Percentiles rank a stretch among this genome's conserved stretches.
phyloP scores from a whole-genome alignment of 768 basidiomycete species.

The Pleurotus cornucopiae region DNA sequence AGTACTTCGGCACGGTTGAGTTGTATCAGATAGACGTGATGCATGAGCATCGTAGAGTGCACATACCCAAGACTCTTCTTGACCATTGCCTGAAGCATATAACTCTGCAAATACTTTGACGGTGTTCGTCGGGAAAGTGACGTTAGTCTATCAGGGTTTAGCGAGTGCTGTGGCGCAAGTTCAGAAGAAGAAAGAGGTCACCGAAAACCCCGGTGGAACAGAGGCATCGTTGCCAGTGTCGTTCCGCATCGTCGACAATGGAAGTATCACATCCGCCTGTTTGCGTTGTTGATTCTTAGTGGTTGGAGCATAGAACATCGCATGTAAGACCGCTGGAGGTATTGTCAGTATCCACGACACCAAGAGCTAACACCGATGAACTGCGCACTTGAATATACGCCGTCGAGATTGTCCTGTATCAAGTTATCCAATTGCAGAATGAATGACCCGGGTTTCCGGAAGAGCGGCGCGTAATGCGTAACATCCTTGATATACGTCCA shows the following conservation, averaged over 20 bases:
- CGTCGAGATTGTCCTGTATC: conserved; percentile 51
- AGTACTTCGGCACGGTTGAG: conserved; percentile 44
- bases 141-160: conserved; percentile 36
- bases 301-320: conserved; percentile 69
- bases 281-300: conserved; percentile 47
- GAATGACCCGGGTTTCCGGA: conserved; percentile 62
- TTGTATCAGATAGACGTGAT: not conserved
- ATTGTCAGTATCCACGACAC: not conserved
- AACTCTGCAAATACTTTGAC: conserved; percentile 67
- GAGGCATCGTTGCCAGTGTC: conserved; percentile 68
- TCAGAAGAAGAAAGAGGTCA: conserved; percentile 21
- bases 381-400: conserved; percentile 62
- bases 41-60: not conserved
- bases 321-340: conserved; percentile 54
- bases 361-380: not conserved
- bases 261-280: conserved; percentile 62
- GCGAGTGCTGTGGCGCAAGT: not conserved
- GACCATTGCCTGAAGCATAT: conserved; percentile 56
- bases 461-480: conserved; percentile 67
- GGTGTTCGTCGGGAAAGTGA: conserved; percentile 70
- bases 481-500: conserved; percentile 80
- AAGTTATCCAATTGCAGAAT: conserved; percentile 74
- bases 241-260: conserved; percentile 61
- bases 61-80: conserved; percentile 72
- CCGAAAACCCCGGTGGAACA: conserved; percentile 71